phyloP scores from a whole-genome alignment of 768 basidiomycete species.

The Baorangia bicolor region DNA sequence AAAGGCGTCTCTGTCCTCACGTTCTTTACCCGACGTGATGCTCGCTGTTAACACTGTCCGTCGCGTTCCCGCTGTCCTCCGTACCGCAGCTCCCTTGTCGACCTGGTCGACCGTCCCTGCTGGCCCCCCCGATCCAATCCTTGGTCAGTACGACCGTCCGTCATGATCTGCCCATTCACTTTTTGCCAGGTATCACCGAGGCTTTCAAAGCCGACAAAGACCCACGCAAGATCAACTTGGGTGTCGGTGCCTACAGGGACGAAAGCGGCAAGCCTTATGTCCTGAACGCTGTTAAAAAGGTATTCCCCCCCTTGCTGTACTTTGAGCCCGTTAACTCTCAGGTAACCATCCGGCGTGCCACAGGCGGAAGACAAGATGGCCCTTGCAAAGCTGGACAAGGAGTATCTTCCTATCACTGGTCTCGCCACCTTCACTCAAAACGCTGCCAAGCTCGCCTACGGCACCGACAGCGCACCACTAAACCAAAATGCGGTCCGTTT shows the following conservation, averaged over 20 bases:
- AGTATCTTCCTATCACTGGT: constrained; percentile 96
- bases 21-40: constrained; percentile 26
- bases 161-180: constrained; percentile 4
- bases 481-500: constrained; percentile 66
- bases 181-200: constrained; percentile 75
- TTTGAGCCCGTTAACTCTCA: not conserved
- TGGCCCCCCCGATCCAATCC: constrained; percentile 91
- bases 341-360: not conserved
- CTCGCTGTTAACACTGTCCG: constrained; percentile 48
- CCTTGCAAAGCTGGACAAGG: constrained; percentile 77
- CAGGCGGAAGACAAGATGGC: constrained; percentile 78
- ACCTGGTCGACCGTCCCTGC: constrained; percentile 82
- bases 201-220: constrained; percentile 96
- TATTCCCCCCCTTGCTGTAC: constrained; percentile 23
- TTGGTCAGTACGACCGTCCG: constrained; percentile 51
- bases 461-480: constrained; percentile 72
- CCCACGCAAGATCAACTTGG: constrained; percentile 93
- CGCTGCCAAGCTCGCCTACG: constrained; percentile 90
- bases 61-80: constrained; percentile 43
- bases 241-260: constrained; percentile 96
- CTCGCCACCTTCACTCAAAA: constrained; percentile 81
- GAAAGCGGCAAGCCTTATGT: constrained; percentile 95
- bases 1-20: not conserved
- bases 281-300: constrained; percentile 85
- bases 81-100: constrained; percentile 49